Evolutionary conservation across 2,329 filamentous ascomycete species (phyloP).

Genomic region (Curvularia spicifera): DNA sequence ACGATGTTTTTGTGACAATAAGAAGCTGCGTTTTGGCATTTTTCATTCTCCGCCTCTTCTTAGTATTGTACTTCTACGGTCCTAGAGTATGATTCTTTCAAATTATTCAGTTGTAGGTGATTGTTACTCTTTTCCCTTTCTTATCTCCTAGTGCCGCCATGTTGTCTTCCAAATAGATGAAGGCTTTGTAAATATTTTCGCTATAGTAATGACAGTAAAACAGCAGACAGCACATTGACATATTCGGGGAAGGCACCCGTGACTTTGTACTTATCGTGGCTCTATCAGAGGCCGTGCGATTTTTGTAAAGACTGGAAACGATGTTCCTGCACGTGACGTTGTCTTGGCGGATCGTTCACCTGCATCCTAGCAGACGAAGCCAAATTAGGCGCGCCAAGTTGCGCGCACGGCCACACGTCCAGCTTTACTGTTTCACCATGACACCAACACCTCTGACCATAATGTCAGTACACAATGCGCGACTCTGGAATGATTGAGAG

Average conservation of each 20-base stretch:
- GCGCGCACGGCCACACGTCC: not conserved
- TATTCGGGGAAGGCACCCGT: not conserved
- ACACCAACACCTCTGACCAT: not conserved
- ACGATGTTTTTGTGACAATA: not conserved
- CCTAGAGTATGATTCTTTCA: not conserved
- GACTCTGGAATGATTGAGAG: not conserved
- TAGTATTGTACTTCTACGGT: not conserved
- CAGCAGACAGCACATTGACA: not conserved
- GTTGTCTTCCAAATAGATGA: not conserved
- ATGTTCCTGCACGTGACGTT: constrained; percentile 10
- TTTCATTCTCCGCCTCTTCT: not conserved
- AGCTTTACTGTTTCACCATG: constrained; percentile 1
- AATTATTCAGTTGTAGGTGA: not conserved
- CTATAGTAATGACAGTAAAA: not conserved
- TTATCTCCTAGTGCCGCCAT: not conserved
- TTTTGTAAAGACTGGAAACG: not conserved
- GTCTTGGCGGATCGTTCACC: constrained; percentile 19
- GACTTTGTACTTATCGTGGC: not conserved
- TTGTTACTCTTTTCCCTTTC: not conserved
- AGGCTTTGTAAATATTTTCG: not conserved
- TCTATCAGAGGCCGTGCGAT: not conserved
- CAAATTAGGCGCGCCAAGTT: constrained; percentile 4
- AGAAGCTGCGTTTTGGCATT: not conserved
- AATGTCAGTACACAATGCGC: not conserved
- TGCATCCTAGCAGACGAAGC: constrained; percentile 1